phyloP scores from a whole-genome alignment of 176 grass and related monocot genomes.

The Avena atlantica region DNA sequence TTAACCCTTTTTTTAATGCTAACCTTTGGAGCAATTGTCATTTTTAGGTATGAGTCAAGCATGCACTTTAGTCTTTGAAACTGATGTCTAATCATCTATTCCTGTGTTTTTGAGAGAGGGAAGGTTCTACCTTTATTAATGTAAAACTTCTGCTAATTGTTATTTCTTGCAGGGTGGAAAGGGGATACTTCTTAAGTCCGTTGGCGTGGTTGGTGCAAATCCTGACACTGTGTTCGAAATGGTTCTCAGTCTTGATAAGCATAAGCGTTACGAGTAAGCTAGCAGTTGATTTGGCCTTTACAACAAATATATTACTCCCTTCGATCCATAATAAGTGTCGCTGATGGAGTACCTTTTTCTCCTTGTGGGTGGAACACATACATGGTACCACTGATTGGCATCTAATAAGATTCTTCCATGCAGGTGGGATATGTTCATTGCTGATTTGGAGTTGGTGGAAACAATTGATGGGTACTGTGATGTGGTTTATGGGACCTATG shows the following conservation, averaged over 20 bases:
- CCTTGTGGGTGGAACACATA: slow-evolving; percentile 16
- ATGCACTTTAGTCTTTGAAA: neutral
- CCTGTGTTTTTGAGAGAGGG: neutral
- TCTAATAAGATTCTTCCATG: slow-evolving; percentile 45
- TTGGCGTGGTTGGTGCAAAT: slow-evolving; percentile 82
- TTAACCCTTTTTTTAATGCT: neutral
- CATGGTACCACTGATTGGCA: slow-evolving; percentile 28
- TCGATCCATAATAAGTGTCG: no score
- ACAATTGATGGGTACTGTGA: slow-evolving; percentile 81
- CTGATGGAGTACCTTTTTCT: neutral
- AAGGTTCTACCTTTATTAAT: neutral
- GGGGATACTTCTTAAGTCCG: slow-evolving; percentile 77
- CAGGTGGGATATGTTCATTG: slow-evolving; percentile 95
- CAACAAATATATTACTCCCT: neutral
- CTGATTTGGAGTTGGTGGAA: slow-evolving; percentile 81
- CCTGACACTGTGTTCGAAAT: slow-evolving; percentile 84
- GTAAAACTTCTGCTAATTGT: neutral
- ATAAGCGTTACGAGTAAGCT: slow-evolving; percentile 90
- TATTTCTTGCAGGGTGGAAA: slow-evolving; percentile 56
- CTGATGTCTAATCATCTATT: slow-evolving; percentile 1
- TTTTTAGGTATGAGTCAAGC: neutral
- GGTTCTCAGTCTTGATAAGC: slow-evolving; percentile 67
- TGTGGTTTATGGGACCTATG: slow-evolving; percentile 93
- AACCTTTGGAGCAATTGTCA: neutral
- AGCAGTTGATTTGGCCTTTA: slow-evolving; percentile 30